Evolutionary conservation across 495 filamentous ascomycete species (phyloP), one percentile per base, ranked within the genome.

Genomic region (Penicillium longicatenatum): DNA sequence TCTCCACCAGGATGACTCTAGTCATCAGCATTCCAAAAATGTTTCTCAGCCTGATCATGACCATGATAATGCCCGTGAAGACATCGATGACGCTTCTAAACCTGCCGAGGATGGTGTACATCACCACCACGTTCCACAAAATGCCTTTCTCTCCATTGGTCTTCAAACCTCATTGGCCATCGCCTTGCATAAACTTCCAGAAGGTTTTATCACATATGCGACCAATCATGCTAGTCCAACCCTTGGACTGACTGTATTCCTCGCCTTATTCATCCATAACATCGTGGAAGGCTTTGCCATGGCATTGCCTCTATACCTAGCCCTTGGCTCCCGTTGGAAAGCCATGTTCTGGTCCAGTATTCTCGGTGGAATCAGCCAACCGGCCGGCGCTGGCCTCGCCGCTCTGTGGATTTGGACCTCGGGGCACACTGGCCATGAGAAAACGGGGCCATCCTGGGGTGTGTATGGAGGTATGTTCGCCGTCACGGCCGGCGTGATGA

Each of bases 131-230:
- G 94, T 98, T n/a, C 90, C 93, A 0, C 85, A 89, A 50, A 98
- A 98, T 72, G 90, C 90, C 21, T 98, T 96, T 68, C 79, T 98
- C 46, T 89, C 89, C 45, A 93, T 98, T 54, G 92, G 93, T 14
- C 81, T 97, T 6, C 94, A 98, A 71, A 97, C 93, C 0, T 90
- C 89, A 9, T 85, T 96, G 49, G 95, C 94, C 43, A 98, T 98
- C 65, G 91, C 94, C 9, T 76, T 98, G 1, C 94, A 98, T 76
- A 98, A 98, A 69, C 87, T 97, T 19, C 94, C 95, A 4, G 94
- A 98, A 73, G 94, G 94, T 26, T 98, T 98, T 74, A 97, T 98
- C 55, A 98, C 95, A 29, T 98, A 94, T 70, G 93, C 94, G 9
- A 97, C 94, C 12, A 98, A 98, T 72, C 95, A 98, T 60, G 95